Evolutionary conservation across 2,329 filamentous ascomycete genomes (phyloP), one percentile per base, ranked within the genome.

Genomic region (Nemania serpens): DNA sequence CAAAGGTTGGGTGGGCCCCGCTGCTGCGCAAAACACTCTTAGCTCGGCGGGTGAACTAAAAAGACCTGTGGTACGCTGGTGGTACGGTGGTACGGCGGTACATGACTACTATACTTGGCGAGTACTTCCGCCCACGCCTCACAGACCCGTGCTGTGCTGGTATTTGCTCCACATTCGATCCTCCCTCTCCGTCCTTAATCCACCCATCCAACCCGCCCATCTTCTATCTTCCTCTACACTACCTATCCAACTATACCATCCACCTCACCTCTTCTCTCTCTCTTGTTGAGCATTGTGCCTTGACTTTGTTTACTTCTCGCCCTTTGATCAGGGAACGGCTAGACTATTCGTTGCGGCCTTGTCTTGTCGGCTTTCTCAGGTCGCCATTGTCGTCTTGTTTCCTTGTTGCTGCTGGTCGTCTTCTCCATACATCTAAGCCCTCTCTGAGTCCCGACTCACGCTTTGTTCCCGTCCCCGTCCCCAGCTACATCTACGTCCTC

Each of bases 251-350:
- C 62, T 50, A 57, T 20, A 47, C 45, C 59, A 61, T 64, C 58
- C 56, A 62, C 59, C 54, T 62, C 58, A 62, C 53, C 47, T 63
- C 55, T 58, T 34, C 49, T 54, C 45, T 58, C 55, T 53, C 45
- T 53, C 45, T 56, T 52, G 59, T 60, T 53, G 52, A 53, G 56
- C 60, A 59, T 63, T 62, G 62, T 65, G 59, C 60, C 58, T 65
- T 50, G 58, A 55, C 62, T 66, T 69, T 64, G 67, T 67, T 68
- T 72, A 65, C 67, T 69, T 70, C 68, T 70, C 25, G 25, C 25
- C 25, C 25, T 70, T 69, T 62, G 59, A 66, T 61, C 66, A 69
- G 71, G 68, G 67, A 59, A 63, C 64, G 70, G 64, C 66, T 52
- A 46, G 39, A 42, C 48, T 58, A 62, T 64, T 65, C 64, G 59